Conservation (phyloP, 2,329 filamentous ascomycete species). For the Pseudogymnoascus sp. region DNA sequence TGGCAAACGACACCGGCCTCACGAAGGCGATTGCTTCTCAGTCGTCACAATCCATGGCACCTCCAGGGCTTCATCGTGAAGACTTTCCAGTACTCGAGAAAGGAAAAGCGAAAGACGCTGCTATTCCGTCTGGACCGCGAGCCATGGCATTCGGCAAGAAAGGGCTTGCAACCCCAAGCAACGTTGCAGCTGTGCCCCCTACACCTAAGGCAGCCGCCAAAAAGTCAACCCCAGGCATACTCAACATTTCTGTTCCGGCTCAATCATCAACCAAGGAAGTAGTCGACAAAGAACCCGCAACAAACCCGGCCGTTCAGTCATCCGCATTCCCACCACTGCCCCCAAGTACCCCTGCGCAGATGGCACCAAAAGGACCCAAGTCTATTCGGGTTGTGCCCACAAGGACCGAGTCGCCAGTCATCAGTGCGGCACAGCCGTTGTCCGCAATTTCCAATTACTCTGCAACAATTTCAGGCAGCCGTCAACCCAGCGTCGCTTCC, state of each 20-base stretch:
- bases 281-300: slow-evolving; percentile 14
- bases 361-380: slow-evolving; percentile 46
- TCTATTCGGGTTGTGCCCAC: slow-evolving; percentile 63
- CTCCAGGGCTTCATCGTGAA: slow-evolving; percentile 43
- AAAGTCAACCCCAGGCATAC: slow-evolving; percentile 25
- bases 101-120: slow-evolving; percentile 22
- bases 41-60: slow-evolving; percentile 22
- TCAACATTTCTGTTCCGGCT: slow-evolving; percentile 43
- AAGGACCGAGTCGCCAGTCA: slow-evolving; percentile 47
- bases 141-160: slow-evolving; percentile 10
- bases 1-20: slow-evolving; percentile 38
- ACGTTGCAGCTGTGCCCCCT: slow-evolving; percentile 6
- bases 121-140: slow-evolving; percentile 14
- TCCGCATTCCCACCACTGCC: slow-evolving; percentile 45
- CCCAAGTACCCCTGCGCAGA: slow-evolving; percentile 36
- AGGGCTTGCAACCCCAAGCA: slow-evolving; percentile 9
- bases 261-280: slow-evolving; percentile 25
- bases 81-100: slow-evolving; percentile 52
- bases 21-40: slow-evolving; percentile 36
- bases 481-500: slow-evolving; percentile 42
- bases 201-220: slow-evolving; percentile 15
- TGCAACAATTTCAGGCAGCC: slow-evolving; percentile 35
- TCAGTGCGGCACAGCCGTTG: slow-evolving; percentile 22
- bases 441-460: slow-evolving; percentile 30
- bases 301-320: slow-evolving; percentile 17